These are phyloP conservation scores for Pezicula neosporulosa DNA, from an alignment of 2,329 filamentous ascomycete genomes.

Conservation along the genomic window DNA sequence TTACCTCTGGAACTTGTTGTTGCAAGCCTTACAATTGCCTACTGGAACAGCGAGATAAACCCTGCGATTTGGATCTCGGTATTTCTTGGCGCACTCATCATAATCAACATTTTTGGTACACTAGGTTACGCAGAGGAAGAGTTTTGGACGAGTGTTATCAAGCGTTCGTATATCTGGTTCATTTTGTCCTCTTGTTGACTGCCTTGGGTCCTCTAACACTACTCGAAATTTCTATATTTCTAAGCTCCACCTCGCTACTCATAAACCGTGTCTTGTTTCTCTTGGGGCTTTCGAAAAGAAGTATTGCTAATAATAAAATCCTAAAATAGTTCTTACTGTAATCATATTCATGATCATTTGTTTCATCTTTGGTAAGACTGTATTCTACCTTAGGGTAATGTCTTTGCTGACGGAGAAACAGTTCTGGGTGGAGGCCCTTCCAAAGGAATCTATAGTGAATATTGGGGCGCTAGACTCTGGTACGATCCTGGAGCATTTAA, in stretches of 20 bases:
- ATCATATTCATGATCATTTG: slow-evolving; percentile 76
- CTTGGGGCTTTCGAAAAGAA: too few species aligned
- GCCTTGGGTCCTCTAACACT: too few species aligned
- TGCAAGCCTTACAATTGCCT: slow-evolving; percentile 77
- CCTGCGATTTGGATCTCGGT: slow-evolving; percentile 78
- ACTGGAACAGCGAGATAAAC: slow-evolving; percentile 59
- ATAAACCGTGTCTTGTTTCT: too few species aligned
- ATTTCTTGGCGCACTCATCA: slow-evolving; percentile 73
- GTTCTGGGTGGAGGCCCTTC: slow-evolving; percentile 69
- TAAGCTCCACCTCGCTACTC: too few species aligned
- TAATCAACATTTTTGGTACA: slow-evolving; percentile 85
- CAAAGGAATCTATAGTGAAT: slow-evolving; percentile 67
- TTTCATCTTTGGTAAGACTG: slow-evolving; percentile 17
- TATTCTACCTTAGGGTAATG: slow-evolving; percentile 12
- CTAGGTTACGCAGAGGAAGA: slow-evolving; percentile 90
- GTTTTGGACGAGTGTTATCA: slow-evolving; percentile 82
- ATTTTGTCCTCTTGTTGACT: too few species aligned
- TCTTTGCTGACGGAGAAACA: slow-evolving; percentile 31
- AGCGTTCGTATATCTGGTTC: slow-evolving; percentile 36
- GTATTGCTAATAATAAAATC: too few species aligned
- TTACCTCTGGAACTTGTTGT: slow-evolving; percentile 84
- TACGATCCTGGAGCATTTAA: slow-evolving; percentile 76
- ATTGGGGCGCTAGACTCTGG: slow-evolving; percentile 67
- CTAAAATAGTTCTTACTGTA: slow-evolving; percentile 58
- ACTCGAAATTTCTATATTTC: too few species aligned